phyloP scores from a whole-genome alignment of 1,139 yeast genomes.

The Suhomyces maxii region DNA sequence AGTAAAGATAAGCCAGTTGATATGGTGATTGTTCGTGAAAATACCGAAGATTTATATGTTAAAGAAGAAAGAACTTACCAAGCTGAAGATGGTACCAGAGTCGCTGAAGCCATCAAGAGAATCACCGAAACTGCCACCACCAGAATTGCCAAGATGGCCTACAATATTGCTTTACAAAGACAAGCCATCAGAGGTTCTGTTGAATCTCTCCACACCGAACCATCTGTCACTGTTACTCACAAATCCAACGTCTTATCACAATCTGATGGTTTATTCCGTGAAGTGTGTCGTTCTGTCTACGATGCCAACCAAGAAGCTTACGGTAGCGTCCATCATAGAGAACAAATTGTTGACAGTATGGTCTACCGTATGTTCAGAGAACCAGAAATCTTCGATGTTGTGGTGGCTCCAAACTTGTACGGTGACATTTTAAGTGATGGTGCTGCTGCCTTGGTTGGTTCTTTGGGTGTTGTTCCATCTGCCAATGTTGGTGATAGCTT shows the following conservation, averaged over 20 bases:
- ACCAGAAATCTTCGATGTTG: constrained; percentile 95
- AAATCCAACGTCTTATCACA: constrained; percentile 92
- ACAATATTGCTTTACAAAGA: constrained; percentile 90
- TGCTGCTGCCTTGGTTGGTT: constrained; percentile 98
- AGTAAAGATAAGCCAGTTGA: constrained; percentile 87
- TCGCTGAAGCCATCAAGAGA: constrained; percentile 97
- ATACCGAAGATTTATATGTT: constrained; percentile 94
- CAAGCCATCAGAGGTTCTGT: constrained; percentile 65
- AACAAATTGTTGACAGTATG: constrained; percentile 98
- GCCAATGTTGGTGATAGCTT: constrained; percentile 96
- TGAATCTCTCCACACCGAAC: constrained; percentile 48
- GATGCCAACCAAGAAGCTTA: constrained; percentile 61
- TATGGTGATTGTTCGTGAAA: constrained; percentile 96
- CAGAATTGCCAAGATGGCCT: constrained; percentile 86
- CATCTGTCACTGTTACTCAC: constrained; percentile 90
- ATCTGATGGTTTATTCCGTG: constrained; percentile 95
- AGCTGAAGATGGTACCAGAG: constrained; percentile 71
- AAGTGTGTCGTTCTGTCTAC: constrained; percentile 77
- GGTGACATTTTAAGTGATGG: constrained; percentile 98
- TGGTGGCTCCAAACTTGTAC: constrained; percentile 96
- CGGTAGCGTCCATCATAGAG: constrained; percentile 66
- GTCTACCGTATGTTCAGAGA: constrained; percentile 98
- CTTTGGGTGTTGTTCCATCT: constrained; percentile 96
- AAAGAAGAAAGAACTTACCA: constrained; percentile 82
- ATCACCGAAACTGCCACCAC: constrained; percentile 85